Base-by-base conservation (phyloP, 2,329 filamentous ascomycete genomes). In the Annulohypoxylon truncatum region DNA sequence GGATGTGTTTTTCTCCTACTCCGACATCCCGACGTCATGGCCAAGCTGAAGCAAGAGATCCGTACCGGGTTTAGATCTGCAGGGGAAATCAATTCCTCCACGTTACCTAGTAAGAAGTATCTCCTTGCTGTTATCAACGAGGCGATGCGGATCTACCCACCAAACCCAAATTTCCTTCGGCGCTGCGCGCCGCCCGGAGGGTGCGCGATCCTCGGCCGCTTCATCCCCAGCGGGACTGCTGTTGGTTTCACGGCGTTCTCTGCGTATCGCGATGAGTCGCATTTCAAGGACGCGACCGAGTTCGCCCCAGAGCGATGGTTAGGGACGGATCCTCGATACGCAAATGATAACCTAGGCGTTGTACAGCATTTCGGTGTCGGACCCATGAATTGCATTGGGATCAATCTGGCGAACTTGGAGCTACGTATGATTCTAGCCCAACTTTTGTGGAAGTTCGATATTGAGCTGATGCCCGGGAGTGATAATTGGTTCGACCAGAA, bases 401-500 rank as follows among this genome's bases (percentile, higher is more conserved):
- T 61, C 13, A 44, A 61, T 35, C 13, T 52, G 4, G 54, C 54
- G 28, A 46, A 33, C 10, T 12, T 58, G 9, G 54, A 58, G 20
- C 24, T 61, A 15, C 59, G 50, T 6, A 38, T 61, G 40, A 31
- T 61, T 12, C n/a, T 61, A 15, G 58, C 58, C 1, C 48, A 42
- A 3, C 40, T 61, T 12, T 3, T 61, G 8, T 61, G 58, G 58
- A 54, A 31, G 7, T 61, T 61, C 18, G 50, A 61, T 20, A 22
- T 61, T 22, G 42, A 55, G 26, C 5, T 50, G 4, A 20, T 53
- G 15, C 50, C 57, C 6, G 42, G 20, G 50, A 40, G 20, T 12
- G 22, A 28, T 26, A 29, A 61, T 9, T 61, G 58, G 58, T 55
- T 61, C 28, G 24, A 61, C 12, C 58, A 55, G n/a, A 61, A 55